Evolutionary conservation across 345 rosid genomes (phyloP), one percentile per base, ranked within the genome.

Genomic region (Limnanthes douglasii): DNA sequence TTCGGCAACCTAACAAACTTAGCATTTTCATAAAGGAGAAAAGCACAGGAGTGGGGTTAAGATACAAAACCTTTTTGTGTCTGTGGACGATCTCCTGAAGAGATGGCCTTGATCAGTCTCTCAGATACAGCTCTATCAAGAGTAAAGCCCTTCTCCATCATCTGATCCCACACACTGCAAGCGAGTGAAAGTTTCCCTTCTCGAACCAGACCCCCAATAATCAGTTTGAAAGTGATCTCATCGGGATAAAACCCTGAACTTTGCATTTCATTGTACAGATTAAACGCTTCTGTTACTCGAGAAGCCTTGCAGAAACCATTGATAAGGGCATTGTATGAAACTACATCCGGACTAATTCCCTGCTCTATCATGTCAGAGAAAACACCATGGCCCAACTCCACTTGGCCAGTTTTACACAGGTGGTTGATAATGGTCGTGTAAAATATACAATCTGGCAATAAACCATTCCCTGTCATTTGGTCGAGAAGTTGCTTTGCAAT

Each of bases 131-230:
- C 51, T 57, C 64, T 70, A 50, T 90, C 94, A 47, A 90, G 96
- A 19, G 94, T 78, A 53, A 77, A 78, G 38, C 98, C 96, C 57
- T 62, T 80, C 57, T 90, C 93, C 98, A 90, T 90, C 98, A 90
- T 90, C 62, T 72, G 68, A 70, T 81, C 96, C 98, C 98, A 90
- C 45, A 84, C 51, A 54, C 46, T 63, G 68, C 70, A 77, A 50
- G 96, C 98, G 28, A 39, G 18, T 17, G 72, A 44, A 37, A 75
- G 22, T 35, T 70, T 67, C 46, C 67, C 75, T 55, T 70, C 85
- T 50, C 53, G 51, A 31, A 84, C 27, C 38, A 84, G 96, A 31
- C 88, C 86, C 49, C 74, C 60, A 50, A 90, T 75, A 31, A 90
- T 61, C 67, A 90, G 68, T 52, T 80, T 84, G 48, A 68, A 90